Conservation (phyloP, 2,329 filamentous ascomycete genomes). For the Daldinia eschscholtzii region DNA sequence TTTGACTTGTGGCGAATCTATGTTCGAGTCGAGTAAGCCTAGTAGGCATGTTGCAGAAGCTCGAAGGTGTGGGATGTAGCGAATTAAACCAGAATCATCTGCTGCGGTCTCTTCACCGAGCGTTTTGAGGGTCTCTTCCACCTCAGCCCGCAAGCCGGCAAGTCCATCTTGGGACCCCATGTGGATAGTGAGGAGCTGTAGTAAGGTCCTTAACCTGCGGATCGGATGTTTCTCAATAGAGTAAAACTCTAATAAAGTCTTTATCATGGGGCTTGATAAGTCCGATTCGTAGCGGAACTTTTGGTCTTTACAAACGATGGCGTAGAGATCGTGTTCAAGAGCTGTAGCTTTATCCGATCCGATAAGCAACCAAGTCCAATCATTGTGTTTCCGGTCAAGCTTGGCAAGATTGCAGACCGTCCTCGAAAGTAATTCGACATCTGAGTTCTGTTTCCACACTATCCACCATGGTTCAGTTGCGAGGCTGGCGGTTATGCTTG, state of each 20-base stretch:
- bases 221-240: slow-evolving; percentile 64
- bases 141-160: slow-evolving; percentile 56
- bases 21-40: slow-evolving; percentile 57
- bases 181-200: slow-evolving; percentile 62
- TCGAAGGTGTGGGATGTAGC: slow-evolving; percentile 63
- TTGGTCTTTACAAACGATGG: slow-evolving; percentile 57
- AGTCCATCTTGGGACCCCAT: slow-evolving; percentile 60
- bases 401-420: slow-evolving; percentile 71
- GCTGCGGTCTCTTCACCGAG: slow-evolving; percentile 56
- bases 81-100: slow-evolving; percentile 60
- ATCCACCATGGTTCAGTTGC: slow-evolving; percentile 62
- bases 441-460: slow-evolving; percentile 66
- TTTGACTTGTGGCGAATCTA: slow-evolving; percentile 52
- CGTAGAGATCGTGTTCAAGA: slow-evolving; percentile 70
- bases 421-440: slow-evolving; percentile 67
- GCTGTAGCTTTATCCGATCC: slow-evolving; percentile 68
- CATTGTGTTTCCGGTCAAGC: slow-evolving; percentile 67
- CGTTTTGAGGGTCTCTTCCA: slow-evolving; percentile 55
- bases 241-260: slow-evolving; percentile 64
- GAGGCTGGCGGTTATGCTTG: slow-evolving; percentile 65
- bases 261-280: slow-evolving; percentile 61
- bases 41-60: slow-evolving; percentile 60
- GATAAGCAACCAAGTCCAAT: slow-evolving; percentile 67
- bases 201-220: slow-evolving; percentile 64
- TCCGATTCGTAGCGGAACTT: slow-evolving; percentile 54